These are phyloP conservation scores for Ogataea hybrid DNA, from an alignment of 1,139 yeast species.

Conservation along the genomic window DNA sequence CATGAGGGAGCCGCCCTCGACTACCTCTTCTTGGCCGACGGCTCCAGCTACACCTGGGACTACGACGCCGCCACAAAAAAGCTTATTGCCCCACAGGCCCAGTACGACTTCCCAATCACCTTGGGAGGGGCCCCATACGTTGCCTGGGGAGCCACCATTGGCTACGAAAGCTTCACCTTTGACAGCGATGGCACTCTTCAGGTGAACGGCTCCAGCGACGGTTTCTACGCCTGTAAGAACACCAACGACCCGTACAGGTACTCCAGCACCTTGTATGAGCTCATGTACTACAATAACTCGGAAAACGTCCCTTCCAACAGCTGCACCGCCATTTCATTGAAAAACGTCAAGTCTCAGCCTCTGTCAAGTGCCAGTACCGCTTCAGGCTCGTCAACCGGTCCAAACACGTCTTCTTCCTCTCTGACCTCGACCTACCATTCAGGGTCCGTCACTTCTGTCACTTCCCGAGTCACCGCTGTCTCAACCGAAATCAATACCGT, in stretches of 20 bases:
- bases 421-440: background rate
- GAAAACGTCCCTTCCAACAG: slow-evolving; percentile 20
- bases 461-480: slow-evolving; percentile 4
- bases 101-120: background rate
- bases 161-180: slow-evolving; percentile 14
- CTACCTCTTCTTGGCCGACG: slow-evolving; percentile 38
- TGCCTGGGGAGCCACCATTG: slow-evolving; percentile 17
- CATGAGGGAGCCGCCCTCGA: slow-evolving; percentile 61
- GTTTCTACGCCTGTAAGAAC: slow-evolving; percentile 29
- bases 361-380: background rate
- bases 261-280: slow-evolving; percentile 20
- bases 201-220: slow-evolving; percentile 24
- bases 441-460: slow-evolving; percentile 2
- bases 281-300: slow-evolving; percentile 24
- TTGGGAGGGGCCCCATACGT: slow-evolving; percentile 17
- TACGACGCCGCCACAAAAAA: slow-evolving; percentile 13
- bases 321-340: too few relatives aligned
- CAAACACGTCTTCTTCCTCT: too few relatives aligned
- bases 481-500: slow-evolving; percentile 3
- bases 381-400: too few relatives aligned
- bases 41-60: slow-evolving; percentile 8
- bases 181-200: slow-evolving; percentile 22
- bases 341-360: background rate
- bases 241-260: slow-evolving; percentile 29
- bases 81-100: slow-evolving; percentile 5